A percentile compares a stretch with the other conserved stretches of the same genome.
These are phyloP conservation scores for Apiotrichum laibachii DNA, from an alignment of 1,284 basidiomycete genomes.

Conservation along the genomic window DNA sequence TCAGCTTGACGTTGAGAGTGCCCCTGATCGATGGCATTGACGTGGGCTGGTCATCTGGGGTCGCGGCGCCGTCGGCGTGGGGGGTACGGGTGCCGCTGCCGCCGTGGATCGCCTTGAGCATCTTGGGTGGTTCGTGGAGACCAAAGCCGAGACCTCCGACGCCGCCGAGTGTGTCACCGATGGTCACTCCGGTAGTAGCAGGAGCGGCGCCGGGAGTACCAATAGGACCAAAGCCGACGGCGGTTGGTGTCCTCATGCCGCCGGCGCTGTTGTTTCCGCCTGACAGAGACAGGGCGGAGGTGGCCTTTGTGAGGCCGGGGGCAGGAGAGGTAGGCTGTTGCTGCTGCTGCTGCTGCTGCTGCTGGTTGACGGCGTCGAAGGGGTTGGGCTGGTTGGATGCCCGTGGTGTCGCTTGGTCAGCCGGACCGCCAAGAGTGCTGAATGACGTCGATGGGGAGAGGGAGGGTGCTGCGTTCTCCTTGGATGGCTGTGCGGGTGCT, in stretches of 20 bases:
- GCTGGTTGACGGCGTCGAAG: conserved; percentile 57
- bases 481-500: conserved; percentile 13
- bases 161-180: conserved; percentile 43
- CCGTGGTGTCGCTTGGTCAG: conserved; percentile 70
- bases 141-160: conserved; percentile 46
- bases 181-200: conserved; percentile 48
- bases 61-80: conserved; percentile 15
- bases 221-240: conserved; percentile 39
- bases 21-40: conserved; percentile 51
- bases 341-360: too few relatives aligned
- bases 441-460: conserved; percentile 44
- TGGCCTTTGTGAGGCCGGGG: conserved; percentile 46
- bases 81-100: conserved; percentile 37
- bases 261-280: conserved; percentile 36
- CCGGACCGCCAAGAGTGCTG: conserved; percentile 49
- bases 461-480: conserved; percentile 24
- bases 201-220: conserved; percentile 47
- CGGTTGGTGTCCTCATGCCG: conserved; percentile 46
- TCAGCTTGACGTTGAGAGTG: conserved; percentile 92
- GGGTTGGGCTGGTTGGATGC: conserved; percentile 62
- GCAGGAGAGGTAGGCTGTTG: conserved; percentile 27
- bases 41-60: conserved; percentile 11
- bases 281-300: conserved; percentile 41
- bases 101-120: conserved; percentile 44
- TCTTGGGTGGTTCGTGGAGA: conserved; percentile 50